A percentile compares a stretch with the other conserved stretches of the same genome.
Evolutionary conservation across 306 rosid genomes (phyloP).

Genomic region (Cucumis sativus): DNA sequence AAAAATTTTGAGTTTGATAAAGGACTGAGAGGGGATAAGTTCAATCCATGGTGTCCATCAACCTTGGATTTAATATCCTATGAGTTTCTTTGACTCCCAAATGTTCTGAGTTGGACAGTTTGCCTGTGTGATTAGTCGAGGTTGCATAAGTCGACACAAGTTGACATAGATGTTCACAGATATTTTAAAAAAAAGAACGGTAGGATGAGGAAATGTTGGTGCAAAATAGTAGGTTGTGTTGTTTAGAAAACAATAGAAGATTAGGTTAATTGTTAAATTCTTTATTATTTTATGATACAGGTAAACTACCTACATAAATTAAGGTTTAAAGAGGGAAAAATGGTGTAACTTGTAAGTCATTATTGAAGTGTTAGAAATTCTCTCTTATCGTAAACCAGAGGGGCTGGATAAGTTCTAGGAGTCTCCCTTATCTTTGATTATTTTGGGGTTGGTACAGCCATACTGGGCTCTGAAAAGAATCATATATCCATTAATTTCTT

Average conservation of each 20-base stretch:
- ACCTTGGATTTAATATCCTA: too few relatives aligned
- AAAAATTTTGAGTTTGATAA: too few relatives aligned
- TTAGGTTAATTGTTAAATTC: neutral
- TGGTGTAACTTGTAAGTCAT: neutral
- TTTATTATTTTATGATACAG: neutral
- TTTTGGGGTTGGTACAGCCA: neutral
- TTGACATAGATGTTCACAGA: too few relatives aligned
- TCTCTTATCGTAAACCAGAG: neutral
- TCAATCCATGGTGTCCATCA: too few relatives aligned
- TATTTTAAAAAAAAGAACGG: too few relatives aligned
- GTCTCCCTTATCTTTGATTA: neutral
- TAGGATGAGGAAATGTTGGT: neutral
- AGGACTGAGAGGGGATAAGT: too few relatives aligned
- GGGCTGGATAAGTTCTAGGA: neutral
- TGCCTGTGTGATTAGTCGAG: too few relatives aligned
- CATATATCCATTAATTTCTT: neutral
- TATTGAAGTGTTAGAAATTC: neutral
- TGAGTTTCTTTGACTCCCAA: too few relatives aligned
- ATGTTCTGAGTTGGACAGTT: too few relatives aligned
- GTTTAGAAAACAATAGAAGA: neutral
- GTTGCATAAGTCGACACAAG: too few relatives aligned
- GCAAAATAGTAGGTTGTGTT: neutral
- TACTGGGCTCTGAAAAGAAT: neutral
- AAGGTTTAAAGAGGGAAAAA: neutral
- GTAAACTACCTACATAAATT: neutral